Evolutionary conservation across 495 filamentous ascomycete species (phyloP).

Genomic region (Penicillium verhagenii): DNA sequence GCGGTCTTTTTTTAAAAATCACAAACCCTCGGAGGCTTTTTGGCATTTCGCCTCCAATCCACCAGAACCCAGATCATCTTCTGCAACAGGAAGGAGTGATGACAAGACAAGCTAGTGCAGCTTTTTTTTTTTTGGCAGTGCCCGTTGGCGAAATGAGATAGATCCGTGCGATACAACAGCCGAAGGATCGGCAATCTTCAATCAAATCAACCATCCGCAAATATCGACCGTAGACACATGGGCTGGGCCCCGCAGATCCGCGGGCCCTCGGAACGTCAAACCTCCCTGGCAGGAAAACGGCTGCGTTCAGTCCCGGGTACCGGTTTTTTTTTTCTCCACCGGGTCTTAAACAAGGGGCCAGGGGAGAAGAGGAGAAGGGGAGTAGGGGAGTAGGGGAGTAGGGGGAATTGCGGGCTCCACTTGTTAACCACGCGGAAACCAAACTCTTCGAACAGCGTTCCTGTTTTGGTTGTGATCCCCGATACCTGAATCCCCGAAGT

Average conservation of each 20-base stretch:
- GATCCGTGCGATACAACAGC: conserved; percentile 24
- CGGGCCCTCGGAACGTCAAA: conserved; percentile 12
- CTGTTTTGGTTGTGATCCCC: neutral
- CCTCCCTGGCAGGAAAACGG: conserved; percentile 27
- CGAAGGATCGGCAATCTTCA: conserved; percentile 35
- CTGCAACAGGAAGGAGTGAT: conserved; percentile 18
- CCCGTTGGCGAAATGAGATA: conserved; percentile 16
- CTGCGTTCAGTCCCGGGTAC: neutral
- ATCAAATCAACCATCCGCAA: conserved; percentile 27
- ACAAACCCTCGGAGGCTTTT: neutral
- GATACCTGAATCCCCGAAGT: neutral
- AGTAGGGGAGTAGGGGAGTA: too few species aligned
- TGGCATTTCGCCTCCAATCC: conserved; percentile 1
- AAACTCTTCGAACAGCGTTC: neutral
- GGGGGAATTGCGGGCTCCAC: neutral
- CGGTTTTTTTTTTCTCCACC: neutral
- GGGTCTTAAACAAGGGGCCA: neutral
- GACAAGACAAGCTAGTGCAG: conserved; percentile 8
- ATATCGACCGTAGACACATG: conserved; percentile 11
- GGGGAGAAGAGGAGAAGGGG: neutral
- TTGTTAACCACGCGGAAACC: neutral
- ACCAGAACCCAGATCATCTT: conserved; percentile 1
- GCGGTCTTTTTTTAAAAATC: too few species aligned
- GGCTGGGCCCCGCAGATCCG: conserved; percentile 19
- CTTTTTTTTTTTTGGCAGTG: too few species aligned